These are phyloP conservation scores for Durusdinium trenchii DNA, from an alignment of 73 alveolate species.

Conservation along the genomic window DNA sequence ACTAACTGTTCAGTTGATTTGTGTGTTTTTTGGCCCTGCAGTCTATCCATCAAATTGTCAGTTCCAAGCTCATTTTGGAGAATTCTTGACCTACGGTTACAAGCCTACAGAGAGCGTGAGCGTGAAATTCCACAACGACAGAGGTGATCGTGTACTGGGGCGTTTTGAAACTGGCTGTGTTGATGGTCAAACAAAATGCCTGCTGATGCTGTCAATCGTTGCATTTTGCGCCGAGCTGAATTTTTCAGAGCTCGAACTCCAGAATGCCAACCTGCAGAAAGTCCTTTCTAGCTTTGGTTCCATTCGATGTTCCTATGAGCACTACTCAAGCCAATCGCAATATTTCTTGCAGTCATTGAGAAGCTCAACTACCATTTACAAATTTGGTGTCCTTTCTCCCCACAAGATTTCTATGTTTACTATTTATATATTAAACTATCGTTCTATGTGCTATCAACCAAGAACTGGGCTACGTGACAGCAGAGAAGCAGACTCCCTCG, in stretches of 20 bases:
- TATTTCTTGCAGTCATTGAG: background rate
- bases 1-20: background rate
- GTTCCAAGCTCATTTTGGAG: background rate
- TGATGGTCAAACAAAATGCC: background rate
- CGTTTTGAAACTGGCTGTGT: background rate
- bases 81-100: background rate
- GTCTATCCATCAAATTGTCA: background rate
- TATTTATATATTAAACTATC: background rate
- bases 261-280: background rate
- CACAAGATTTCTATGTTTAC: background rate
- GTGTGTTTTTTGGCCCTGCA: background rate
- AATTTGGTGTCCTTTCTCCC: background rate
- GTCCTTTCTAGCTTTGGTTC: background rate
- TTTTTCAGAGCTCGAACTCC: background rate
- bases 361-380: background rate
- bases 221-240: background rate
- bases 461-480: background rate
- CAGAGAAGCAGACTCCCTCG: slow-evolving; percentile 10
- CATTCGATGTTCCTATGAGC: background rate
- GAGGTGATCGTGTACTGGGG: background rate
- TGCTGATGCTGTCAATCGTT: background rate
- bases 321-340: background rate
- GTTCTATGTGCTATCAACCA: background rate
- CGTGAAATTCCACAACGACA: background rate
- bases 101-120: background rate